These are phyloP conservation scores for Wickerhamomyces chambardii DNA, from an alignment of 805 yeast species.

Conservation along the genomic window DNA sequence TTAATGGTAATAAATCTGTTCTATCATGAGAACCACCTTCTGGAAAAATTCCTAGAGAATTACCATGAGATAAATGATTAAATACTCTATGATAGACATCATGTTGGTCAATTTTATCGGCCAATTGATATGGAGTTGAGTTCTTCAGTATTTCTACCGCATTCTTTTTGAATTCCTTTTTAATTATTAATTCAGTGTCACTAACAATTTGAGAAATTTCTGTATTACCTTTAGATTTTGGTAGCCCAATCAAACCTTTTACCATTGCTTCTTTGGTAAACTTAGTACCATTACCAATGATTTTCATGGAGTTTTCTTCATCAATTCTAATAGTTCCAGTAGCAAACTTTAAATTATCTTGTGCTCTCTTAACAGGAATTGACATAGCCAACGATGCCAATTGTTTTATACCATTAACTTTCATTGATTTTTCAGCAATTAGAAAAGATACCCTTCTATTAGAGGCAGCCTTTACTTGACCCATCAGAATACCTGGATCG, in stretches of 20 bases:
- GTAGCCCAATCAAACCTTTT: slow-evolving; percentile 68
- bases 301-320: slow-evolving; percentile 39
- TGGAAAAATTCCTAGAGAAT: slow-evolving; percentile 89
- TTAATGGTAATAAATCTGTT: slow-evolving; percentile 81
- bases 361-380: slow-evolving; percentile 90
- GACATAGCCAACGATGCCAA: slow-evolving; percentile 70
- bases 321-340: slow-evolving; percentile 56
- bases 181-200: slow-evolving; percentile 61
- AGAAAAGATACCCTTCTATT: slow-evolving; percentile 69
- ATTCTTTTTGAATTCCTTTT: slow-evolving; percentile 59
- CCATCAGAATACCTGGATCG: slow-evolving; percentile 75
- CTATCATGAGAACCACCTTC: slow-evolving; percentile 99
- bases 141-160: slow-evolving; percentile 32
- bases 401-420: slow-evolving; percentile 59
- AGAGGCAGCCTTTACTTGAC: slow-evolving; percentile 61
- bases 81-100: slow-evolving; percentile 79
- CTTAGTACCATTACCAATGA: slow-evolving; percentile 58
- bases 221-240: slow-evolving; percentile 68
- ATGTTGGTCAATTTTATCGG: slow-evolving; percentile 80
- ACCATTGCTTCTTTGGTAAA: slow-evolving; percentile 49
- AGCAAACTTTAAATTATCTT: slow-evolving; percentile 68
- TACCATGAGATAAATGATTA: slow-evolving; percentile 69
- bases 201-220: slow-evolving; percentile 60
- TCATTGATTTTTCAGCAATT: slow-evolving; percentile 76
- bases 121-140: slow-evolving; percentile 59